These are phyloP conservation scores for Achlya hypogyna DNA, from an alignment of 352 stramenopile species.

Conservation along the genomic window DNA sequence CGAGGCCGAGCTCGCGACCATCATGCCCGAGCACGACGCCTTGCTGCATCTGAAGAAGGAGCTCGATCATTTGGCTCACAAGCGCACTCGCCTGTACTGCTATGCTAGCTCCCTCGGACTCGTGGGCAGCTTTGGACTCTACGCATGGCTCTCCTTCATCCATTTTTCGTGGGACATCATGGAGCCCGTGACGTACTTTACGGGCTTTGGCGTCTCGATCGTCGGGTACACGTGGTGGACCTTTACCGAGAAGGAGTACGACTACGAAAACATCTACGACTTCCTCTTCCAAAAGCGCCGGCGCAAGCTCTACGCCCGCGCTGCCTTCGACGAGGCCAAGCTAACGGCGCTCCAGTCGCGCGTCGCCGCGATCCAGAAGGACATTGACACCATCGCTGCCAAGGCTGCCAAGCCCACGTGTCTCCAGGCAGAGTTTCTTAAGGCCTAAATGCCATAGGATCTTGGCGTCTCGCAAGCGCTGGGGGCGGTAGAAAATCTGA, in stretches of 20 bases:
- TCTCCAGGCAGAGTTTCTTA: slow-evolving; percentile 10
- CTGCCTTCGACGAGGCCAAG: slow-evolving; percentile 42
- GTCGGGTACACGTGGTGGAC: slow-evolving; percentile 79
- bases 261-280: slow-evolving; percentile 84
- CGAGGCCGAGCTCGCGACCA: slow-evolving; percentile 49
- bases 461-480: too few relatives aligned
- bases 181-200: slow-evolving; percentile 86
- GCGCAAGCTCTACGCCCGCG: slow-evolving; percentile 40
- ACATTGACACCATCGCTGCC: slow-evolving; percentile 9
- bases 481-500: too few relatives aligned
- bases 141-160: slow-evolving; percentile 84
- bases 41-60: slow-evolving; percentile 54
- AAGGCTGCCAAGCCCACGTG: slow-evolving; percentile 13
- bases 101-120: slow-evolving; percentile 26
- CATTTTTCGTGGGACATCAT: slow-evolving; percentile 88
- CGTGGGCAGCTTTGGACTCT: slow-evolving; percentile 67
- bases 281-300: slow-evolving; percentile 68
- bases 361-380: not conserved
- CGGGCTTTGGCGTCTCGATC: slow-evolving; percentile 67
- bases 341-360: slow-evolving; percentile 1
- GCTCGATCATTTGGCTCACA: slow-evolving; percentile 36
- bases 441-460: too few relatives aligned
- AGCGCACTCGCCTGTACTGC: not conserved
- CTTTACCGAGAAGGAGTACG: slow-evolving; percentile 77
- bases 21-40: slow-evolving; percentile 60